Base-by-base conservation (phyloP, 768 basidiomycete species). In the Amanita rubescens region DNA sequence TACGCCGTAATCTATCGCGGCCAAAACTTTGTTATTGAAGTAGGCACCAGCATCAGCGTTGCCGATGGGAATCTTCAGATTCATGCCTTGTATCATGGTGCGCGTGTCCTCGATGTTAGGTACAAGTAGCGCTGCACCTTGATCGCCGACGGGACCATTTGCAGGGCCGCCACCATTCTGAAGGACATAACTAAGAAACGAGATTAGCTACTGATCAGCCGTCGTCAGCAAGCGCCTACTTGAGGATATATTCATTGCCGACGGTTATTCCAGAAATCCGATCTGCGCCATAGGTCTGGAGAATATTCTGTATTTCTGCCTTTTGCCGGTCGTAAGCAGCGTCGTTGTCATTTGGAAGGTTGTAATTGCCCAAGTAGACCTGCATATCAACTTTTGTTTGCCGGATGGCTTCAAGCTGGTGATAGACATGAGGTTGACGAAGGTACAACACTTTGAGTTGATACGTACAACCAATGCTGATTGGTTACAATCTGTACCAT, bases 171-270 rank as follows among this genome's bases (percentile, higher is more conserved):
- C 75, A 17, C 75, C 75, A 53, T 79, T 74, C 1, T 60, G 69
- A 25, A 63, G 80, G 38, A 91, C 64, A 57, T 82, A 87, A 65
- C 87, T 90, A 57, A 39, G 33, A n/a, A n/a, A n/a, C 27, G 20
- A 30, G 24, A 43, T 44, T 58, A 54, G n/a, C n/a, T n/a, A n/a
- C n/a, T n/a, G n/a, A n/a, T n/a, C n/a, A n/a, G n/a, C n/a, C n/a
- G n/a, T n/a, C n/a, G n/a, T n/a, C n/a, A n/a, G n/a, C n/a, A n/a
- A n/a, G n/a, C n/a, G n/a, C n/a, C n/a, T 45, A 86, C 82, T 93
- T 81, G 46, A 94, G 75, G 63, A 92, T 89, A 64, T 81, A 91
- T 69, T 95, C 93, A 64, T 96, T 95, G 32, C 95, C 94, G 32
- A 96, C 94, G 11, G 87, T 94, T 35, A 97, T 62, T 8, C 95